These are phyloP conservation scores for Dichotomopilus funicola DNA, from an alignment of 2,329 filamentous ascomycete genomes.

Conservation along the genomic window DNA sequence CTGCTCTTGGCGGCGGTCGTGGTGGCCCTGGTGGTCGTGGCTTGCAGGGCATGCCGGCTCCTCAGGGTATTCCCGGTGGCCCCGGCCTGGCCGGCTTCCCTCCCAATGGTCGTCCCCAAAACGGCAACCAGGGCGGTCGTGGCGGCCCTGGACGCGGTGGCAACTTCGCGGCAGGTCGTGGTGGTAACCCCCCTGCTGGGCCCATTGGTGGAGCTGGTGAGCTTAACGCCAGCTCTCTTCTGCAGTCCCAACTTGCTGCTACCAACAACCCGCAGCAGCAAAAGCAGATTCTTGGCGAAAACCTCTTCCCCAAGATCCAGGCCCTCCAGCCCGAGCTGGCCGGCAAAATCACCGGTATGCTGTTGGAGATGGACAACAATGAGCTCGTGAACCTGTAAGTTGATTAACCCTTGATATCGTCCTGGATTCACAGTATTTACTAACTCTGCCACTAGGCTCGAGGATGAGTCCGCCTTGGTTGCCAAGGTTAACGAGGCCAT, in stretches of 20 bases:
- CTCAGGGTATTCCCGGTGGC: conserved; percentile 40
- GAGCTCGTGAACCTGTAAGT: conserved; percentile 95
- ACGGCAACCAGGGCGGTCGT: conserved; percentile 38
- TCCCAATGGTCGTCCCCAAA: conserved; percentile 46
- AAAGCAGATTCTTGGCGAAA: conserved; percentile 98
- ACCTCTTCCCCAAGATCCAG: conserved; percentile 97
- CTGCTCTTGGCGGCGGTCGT: conserved; percentile 42
- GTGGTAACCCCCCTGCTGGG: conserved; percentile 32
- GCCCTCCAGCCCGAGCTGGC: conserved; percentile 90
- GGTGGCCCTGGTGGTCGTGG: conserved; percentile 63
- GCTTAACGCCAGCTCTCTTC: conserved; percentile 36
- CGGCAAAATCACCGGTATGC: conserved; percentile 99
- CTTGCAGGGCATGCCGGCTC: conserved; percentile 57
- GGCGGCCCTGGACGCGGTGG: conserved; percentile 38
- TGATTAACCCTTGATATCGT: neutral
- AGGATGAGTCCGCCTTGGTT: conserved; percentile 81
- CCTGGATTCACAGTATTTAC: neutral
- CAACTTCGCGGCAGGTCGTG: conserved; percentile 41
- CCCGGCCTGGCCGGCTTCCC: conserved; percentile 52
- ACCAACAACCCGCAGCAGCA: conserved; percentile 63
- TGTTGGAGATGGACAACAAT: conserved; percentile 96
- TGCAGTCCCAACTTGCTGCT: conserved; percentile 52
- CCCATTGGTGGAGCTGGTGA: conserved; percentile 32
- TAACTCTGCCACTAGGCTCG: conserved; percentile 53
- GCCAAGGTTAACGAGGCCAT: conserved; percentile 97